Evolutionary conservation across 331 rosid genomes (phyloP), one percentile per base, ranked within the genome.

Genomic region (Dryas integrifolia): DNA sequence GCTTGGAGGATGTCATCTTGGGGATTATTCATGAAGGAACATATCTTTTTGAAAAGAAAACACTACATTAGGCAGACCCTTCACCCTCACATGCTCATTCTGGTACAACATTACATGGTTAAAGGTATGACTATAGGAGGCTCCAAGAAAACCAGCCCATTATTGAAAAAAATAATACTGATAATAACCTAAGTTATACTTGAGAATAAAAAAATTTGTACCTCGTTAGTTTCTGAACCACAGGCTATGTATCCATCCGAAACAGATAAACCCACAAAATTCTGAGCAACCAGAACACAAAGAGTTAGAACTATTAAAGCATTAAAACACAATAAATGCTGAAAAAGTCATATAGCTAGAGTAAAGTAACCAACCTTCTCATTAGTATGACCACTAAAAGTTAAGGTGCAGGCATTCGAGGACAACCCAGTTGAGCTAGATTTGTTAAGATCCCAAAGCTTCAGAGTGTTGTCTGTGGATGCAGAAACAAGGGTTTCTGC

Each of bases 211-310:
- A 67, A 52, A 9, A 46, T 13, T 26, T 41, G n/a, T 79, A 90
- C 96, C 96, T 90, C 96, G 50, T 90, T 90, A 43, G 92, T 88
- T 82, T 90, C 96, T 65, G 91, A 90, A 48, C 96, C 96, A 46
- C 91, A 88, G 41, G 85, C 91, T 74, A 90, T 81, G 76, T 84
- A 86, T 67, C 86, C 96, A 73, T 86, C 91, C 70, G 56, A 77
- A 77, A 76, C 88, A 41, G 96, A 88, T 73, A 90, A 81, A 39
- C 96, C 96, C 39, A 90, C 92, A n/a, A 90, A 90, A 77, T 90
- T 86, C 96, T 88, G 87, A 50, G 39, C 67, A 80, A 67, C 48
- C 62, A 66, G 60, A 69, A 60, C 58, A 69, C 12, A 61, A 66
- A 66, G 65, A 61, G 66, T 86, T 68, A 86, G 78, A 80, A 75